phyloP scores from a whole-genome alignment of 2,329 filamentous ascomycete species.

The Neofusicoccum parvum region DNA sequence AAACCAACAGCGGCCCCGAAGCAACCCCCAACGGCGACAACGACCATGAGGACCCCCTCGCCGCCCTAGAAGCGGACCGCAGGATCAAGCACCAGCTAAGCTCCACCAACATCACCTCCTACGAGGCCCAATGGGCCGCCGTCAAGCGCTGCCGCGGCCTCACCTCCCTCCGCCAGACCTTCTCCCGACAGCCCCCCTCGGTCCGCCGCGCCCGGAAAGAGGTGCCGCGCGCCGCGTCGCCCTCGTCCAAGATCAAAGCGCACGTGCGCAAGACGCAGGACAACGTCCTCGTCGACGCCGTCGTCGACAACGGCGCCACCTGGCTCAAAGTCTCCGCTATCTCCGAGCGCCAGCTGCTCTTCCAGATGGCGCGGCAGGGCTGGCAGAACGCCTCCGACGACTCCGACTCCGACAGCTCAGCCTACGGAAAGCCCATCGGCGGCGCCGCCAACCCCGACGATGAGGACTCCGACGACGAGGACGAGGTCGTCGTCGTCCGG shows the following conservation, averaged over 20 bases:
- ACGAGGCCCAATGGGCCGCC: constrained; percentile 64
- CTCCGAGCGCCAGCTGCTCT: constrained; percentile 64
- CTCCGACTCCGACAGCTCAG: constrained; percentile 46
- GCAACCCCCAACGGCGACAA: neutral
- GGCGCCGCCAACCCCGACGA: constrained; percentile 54
- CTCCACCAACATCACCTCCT: constrained; percentile 68
- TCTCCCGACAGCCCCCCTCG: constrained; percentile 30
- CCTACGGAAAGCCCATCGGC: constrained; percentile 33
- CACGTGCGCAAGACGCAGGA: constrained; percentile 41
- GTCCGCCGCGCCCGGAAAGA: neutral
- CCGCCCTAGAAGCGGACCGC: constrained; percentile 25
- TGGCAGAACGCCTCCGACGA: constrained; percentile 58
- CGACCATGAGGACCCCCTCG: neutral
- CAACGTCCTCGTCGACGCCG: constrained; percentile 64
- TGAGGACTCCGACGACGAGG: constrained; percentile 53
- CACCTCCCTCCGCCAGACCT: constrained; percentile 52
- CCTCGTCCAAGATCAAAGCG: neutral
- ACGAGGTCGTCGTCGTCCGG: constrained; percentile 60
- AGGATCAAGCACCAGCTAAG: constrained; percentile 57
- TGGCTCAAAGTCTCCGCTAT: constrained; percentile 72
- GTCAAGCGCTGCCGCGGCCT: constrained; percentile 61
- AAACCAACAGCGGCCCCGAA: neutral
- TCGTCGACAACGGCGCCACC: constrained; percentile 62
- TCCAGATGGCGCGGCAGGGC: constrained; percentile 69
- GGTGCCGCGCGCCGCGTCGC: neutral